These are phyloP conservation scores for Naganishia antarctica DNA, from an alignment of 768 basidiomycete genomes.

Conservation along the genomic window DNA sequence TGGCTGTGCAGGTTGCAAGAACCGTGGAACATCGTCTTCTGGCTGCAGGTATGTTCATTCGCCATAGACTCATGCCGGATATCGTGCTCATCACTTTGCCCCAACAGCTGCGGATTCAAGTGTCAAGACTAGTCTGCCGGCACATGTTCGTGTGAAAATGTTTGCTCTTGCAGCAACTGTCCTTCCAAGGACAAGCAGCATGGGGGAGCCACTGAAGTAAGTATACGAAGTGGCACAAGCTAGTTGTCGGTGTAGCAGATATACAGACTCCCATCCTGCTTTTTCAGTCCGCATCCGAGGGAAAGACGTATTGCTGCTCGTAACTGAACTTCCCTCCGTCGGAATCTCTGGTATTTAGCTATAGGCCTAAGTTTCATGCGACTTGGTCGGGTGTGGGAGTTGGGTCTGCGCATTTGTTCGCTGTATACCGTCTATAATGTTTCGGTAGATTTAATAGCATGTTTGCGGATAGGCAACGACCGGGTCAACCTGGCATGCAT, in stretches of 20 bases:
- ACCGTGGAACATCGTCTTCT: neutral
- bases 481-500: too few relatives aligned
- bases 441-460: too few relatives aligned
- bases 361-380: too few relatives aligned
- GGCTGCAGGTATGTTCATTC: conserved; percentile 19
- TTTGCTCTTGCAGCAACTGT: conserved; percentile 13
- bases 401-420: too few relatives aligned
- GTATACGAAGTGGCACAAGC: neutral
- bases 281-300: conserved; percentile 9
- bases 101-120: conserved; percentile 6
- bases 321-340: too few relatives aligned
- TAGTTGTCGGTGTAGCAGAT: neutral
- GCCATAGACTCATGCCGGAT: too few relatives aligned
- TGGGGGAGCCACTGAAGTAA: neutral
- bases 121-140: conserved; percentile 13
- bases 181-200: conserved; percentile 4
- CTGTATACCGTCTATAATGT: too few relatives aligned
- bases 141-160: conserved; percentile 1
- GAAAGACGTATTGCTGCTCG: conserved; percentile 11
- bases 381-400: too few relatives aligned
- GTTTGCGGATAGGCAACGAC: too few relatives aligned
- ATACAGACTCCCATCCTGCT: neutral
- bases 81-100: neutral
- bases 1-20: conserved; percentile 8
- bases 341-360: too few relatives aligned